Evolutionary conservation across 2,329 filamentous ascomycete genomes (phyloP).

Genomic region (Cordyceps fumosorosea): DNA sequence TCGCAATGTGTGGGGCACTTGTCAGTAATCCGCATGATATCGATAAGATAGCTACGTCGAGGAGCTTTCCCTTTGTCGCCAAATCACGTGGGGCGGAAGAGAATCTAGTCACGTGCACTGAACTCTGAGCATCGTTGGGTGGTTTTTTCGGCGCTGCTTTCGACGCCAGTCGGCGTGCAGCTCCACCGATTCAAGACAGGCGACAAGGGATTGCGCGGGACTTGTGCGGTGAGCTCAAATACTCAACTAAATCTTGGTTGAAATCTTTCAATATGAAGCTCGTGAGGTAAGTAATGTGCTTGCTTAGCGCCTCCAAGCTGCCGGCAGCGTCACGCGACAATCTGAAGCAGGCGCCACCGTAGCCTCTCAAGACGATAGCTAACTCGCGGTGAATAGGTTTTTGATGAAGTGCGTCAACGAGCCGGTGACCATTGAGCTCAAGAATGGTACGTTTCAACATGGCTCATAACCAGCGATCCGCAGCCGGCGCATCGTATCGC

Average conservation of each 20-base stretch:
- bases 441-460: conserved; percentile 67
- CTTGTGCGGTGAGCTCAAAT: neutral
- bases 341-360: neutral
- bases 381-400: conserved; percentile 56
- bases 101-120: neutral
- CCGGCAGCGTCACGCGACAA: conserved; percentile 34
- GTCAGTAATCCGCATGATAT: neutral
- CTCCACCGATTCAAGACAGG: conserved; percentile 12
- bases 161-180: conserved; percentile 5
- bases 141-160: conserved; percentile 7
- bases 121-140: neutral
- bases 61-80: neutral
- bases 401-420: conserved; percentile 99
- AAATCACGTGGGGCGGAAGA: conserved; percentile 4
- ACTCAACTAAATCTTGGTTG: neutral
- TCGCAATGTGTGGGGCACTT: neutral
- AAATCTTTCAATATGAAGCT: conserved; percentile 73
- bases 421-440: conserved; percentile 96
- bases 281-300: conserved; percentile 64
- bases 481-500: neutral
- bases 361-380: conserved; percentile 15
- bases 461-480: neutral
- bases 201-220: conserved; percentile 12
- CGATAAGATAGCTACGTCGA: neutral
- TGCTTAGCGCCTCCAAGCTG: neutral